Evolutionary conservation across 1,284 basidiomycete species (phyloP), one percentile per base, ranked within the genome.

Genomic region (Leccinum glutinopallens): DNA sequence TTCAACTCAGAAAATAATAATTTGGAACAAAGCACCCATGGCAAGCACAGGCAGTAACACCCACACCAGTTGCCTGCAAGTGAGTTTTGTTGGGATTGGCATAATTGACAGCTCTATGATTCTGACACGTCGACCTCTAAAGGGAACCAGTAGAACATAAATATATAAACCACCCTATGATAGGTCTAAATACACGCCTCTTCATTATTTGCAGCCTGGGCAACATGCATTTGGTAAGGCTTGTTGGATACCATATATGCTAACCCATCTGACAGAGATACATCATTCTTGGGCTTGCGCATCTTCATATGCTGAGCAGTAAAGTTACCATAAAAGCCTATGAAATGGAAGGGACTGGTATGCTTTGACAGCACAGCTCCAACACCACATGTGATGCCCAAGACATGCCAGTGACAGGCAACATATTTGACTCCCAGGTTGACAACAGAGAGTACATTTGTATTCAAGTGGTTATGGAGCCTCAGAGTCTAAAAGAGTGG

Each of bases 251-350:
- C 56, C 63, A 71, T 70, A 35, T 68, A 71, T 8, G 22, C 63
- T 15, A 65, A 12, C 1, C 66, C 63, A 64, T 71, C 65, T 8
- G 64, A 59, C 0, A 69, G 56, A 1, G 37, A 19, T 3, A 71
- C 19, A 49, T 69, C 63, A 51, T 63, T 41, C 17, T 69, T 43
- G 0, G 62, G 70, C 4, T 25, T 61, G 32, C 12, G 4, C 61
- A 68, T 68, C 32, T 66, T 64, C 60, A 71, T 65, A n/a, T 69
- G 61, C 17, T 71, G 60, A 0, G 61, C 66, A 9, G 51, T 67
- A 46, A 70, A 70, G 39, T 70, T 70, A 3, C 43, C 63, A 64
- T 70, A 63, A 2, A 33, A 67, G 55, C 29, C 5, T 10, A 64
- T 67, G 57, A 56, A 62, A 67, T 5, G 41, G 66, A 10, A 65